phyloP scores from a whole-genome alignment of 2,329 filamentous ascomycete species.

The Metarhizium robertsii region DNA sequence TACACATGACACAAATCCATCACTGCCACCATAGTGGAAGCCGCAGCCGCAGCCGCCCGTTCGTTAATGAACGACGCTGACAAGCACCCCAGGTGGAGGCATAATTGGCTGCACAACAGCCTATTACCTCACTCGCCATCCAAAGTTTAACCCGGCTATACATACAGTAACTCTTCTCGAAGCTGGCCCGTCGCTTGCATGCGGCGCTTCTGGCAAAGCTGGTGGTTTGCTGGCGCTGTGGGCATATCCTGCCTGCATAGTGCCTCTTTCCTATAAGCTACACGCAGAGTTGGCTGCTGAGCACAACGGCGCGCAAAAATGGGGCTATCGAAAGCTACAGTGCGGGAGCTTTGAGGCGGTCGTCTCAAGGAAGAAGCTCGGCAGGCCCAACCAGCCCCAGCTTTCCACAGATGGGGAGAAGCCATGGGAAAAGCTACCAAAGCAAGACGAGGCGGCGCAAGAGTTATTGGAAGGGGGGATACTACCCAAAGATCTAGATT shows the following conservation, averaged over 20 bases:
- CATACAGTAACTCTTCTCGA: slow-evolving; percentile 83
- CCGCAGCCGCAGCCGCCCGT: slow-evolving; percentile 1
- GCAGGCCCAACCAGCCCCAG: slow-evolving; percentile 21
- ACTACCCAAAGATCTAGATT: slow-evolving; percentile 73
- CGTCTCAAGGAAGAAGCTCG: slow-evolving; percentile 25
- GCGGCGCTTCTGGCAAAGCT: slow-evolving; percentile 91
- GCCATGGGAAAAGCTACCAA: slow-evolving; percentile 52
- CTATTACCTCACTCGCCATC: slow-evolving; percentile 83
- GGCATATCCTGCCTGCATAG: slow-evolving; percentile 80
- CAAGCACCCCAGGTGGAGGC: slow-evolving; percentile 57
- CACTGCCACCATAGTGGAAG: too few relatives aligned
- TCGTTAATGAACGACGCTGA: not conserved
- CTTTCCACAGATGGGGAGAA: slow-evolving; percentile 23
- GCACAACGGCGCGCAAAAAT: slow-evolving; percentile 66
- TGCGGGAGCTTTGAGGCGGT: slow-evolving; percentile 52
- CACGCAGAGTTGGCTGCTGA: slow-evolving; percentile 79
- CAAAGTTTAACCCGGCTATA: slow-evolving; percentile 62
- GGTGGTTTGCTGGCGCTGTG: slow-evolving; percentile 83
- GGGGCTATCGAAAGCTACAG: slow-evolving; percentile 76
- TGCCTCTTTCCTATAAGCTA: slow-evolving; percentile 75
- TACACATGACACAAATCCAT: not conserved
- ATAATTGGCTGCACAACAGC: slow-evolving; percentile 89
- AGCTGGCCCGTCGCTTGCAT: slow-evolving; percentile 69
- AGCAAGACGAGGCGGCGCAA: slow-evolving; percentile 42
- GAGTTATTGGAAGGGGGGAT: slow-evolving; percentile 44